Conservation (phyloP, 2,329 filamentous ascomycete species). For the Stemphylium vesicarium region DNA sequence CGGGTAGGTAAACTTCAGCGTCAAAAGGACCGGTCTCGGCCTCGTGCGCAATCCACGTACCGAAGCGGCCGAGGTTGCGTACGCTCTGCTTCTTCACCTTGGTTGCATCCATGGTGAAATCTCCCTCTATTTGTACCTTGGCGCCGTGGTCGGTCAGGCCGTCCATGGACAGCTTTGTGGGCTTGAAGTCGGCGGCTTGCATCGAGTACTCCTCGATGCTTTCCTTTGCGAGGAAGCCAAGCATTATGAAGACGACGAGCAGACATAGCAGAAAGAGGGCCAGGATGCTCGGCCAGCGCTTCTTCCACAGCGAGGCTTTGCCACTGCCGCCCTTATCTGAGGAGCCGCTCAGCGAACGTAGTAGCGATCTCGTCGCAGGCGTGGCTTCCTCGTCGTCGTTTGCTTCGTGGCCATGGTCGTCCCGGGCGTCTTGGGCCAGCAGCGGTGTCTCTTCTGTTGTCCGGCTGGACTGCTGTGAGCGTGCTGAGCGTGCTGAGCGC, state of each 20-base stretch:
- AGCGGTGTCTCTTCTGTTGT: conserved; percentile 52
- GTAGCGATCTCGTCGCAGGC: conserved; percentile 46
- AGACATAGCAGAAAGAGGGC: conserved; percentile 71
- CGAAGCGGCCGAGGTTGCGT: conserved; percentile 75
- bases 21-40: conserved; percentile 76
- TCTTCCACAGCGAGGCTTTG: conserved; percentile 45
- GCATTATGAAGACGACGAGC: conserved; percentile 72
- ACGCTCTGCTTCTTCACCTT: conserved; percentile 74
- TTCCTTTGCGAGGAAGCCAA: conserved; percentile 82
- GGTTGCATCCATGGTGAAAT: conserved; percentile 79
- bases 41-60: conserved; percentile 79
- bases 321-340: conserved; percentile 21
- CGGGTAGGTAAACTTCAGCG: conserved; percentile 79
- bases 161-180: conserved; percentile 83
- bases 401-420: conserved; percentile 22
- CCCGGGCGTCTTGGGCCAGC: conserved; percentile 37
- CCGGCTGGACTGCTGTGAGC: conserved; percentile 39
- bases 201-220: conserved; percentile 86
- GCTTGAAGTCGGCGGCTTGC: conserved; percentile 79
- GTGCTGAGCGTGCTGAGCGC: conserved; percentile 38
- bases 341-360: conserved; percentile 42
- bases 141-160: conserved; percentile 82
- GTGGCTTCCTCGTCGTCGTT: conserved; percentile 27
- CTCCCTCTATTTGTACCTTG: conserved; percentile 78
- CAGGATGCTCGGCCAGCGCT: conserved; percentile 79